phyloP scores from a whole-genome alignment of 257 asterid genomes.

The Solanum neorickii region DNA sequence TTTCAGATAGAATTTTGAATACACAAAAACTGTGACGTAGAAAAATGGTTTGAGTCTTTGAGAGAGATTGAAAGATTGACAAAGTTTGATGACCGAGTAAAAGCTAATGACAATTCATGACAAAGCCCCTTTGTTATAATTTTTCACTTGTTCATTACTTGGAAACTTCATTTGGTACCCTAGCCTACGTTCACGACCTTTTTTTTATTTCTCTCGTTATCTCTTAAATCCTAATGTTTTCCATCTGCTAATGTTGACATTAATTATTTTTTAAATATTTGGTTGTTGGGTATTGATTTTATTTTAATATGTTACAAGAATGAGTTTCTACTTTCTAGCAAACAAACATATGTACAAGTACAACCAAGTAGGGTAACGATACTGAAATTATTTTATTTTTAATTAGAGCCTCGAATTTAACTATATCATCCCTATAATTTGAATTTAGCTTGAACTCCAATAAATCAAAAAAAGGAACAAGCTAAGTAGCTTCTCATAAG shows the following conservation, averaged over 20 bases:
- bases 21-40: background rate
- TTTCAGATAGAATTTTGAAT: background rate
- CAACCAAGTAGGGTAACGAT: too few species aligned
- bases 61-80: background rate
- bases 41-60: background rate
- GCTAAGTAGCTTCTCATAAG: background rate
- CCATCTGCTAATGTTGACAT: background rate
- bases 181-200: background rate
- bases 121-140: background rate
- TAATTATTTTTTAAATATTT: background rate
- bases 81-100: background rate
- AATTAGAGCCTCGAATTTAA: too few species aligned
- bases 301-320: background rate
- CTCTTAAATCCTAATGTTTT: background rate
- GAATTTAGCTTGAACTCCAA: too few species aligned
- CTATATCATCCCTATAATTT: rapidly evolving
- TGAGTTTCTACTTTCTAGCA: background rate
- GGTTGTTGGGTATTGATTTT: background rate
- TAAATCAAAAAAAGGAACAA: too few species aligned
- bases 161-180: constrained; percentile 2
- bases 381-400: too few species aligned
- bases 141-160: background rate
- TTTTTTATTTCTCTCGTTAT: background rate
- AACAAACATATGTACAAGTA: background rate
- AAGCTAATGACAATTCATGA: constrained; percentile 8